Evolutionary conservation across 2,329 filamentous ascomycete species (phyloP).

Genomic region (Arthrobotrys iridis): DNA sequence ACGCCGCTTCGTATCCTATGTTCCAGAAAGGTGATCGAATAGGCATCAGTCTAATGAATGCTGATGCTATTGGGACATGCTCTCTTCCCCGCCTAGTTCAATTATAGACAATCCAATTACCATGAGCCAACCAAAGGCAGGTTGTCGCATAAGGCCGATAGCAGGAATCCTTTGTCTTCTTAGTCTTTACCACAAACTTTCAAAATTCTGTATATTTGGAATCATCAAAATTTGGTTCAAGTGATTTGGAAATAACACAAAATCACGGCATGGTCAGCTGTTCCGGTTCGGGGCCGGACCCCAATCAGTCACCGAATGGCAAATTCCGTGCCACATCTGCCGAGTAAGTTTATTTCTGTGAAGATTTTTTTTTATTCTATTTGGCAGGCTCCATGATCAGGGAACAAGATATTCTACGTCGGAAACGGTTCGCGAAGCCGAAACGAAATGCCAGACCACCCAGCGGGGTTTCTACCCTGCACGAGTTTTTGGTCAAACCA

Average conservation of each 20-base stretch:
- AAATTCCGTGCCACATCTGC: neutral
- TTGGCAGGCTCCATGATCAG: neutral
- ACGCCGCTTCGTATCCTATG: too few species aligned
- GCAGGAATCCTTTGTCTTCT: neutral
- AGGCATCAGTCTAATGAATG: too few species aligned
- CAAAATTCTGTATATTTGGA: slow-evolving; percentile 20
- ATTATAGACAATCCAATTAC: neutral
- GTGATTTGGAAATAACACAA: slow-evolving; percentile 17
- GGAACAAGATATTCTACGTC: neutral
- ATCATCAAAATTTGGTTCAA: slow-evolving; percentile 8
- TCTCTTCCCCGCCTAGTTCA: neutral
- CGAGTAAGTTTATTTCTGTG: neutral
- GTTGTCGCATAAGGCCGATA: slow-evolving; percentile 20
- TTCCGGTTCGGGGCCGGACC: neutral
- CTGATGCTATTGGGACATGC: neutral
- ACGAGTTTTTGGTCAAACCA: neutral
- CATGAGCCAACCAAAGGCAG: neutral
- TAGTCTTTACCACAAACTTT: neutral
- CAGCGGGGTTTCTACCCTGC: neutral
- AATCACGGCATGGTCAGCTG: slow-evolving; percentile 27
- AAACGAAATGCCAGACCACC: neutral
- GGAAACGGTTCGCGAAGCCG: neutral
- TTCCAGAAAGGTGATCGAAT: too few species aligned
- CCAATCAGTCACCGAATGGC: neutral
- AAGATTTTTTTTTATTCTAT: slow-evolving; percentile 29